These are phyloP conservation scores for Aspergillus neotritici DNA, from an alignment of 2,329 filamentous ascomycete species.

Conservation along the genomic window DNA sequence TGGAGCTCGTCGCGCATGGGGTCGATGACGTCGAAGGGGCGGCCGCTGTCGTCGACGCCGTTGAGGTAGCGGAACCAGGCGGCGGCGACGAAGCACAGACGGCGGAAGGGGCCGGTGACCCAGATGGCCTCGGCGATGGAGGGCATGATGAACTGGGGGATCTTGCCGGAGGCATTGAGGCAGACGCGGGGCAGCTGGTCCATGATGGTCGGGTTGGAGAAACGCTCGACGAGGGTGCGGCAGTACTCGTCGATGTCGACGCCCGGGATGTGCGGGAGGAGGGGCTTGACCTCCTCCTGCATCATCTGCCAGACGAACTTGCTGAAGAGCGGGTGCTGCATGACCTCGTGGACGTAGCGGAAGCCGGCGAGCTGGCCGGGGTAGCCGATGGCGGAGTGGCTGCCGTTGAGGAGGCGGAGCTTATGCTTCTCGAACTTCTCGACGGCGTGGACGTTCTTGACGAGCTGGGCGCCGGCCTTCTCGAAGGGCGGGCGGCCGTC, in stretches of 20 bases:
- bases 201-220: conserved; percentile 54
- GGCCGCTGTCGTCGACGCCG: conserved; percentile 47
- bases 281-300: conserved; percentile 51
- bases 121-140: conserved; percentile 41
- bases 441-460: conserved; percentile 47
- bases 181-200: conserved; percentile 50
- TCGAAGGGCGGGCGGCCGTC: conserved; percentile 50
- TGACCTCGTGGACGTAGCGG: conserved; percentile 52
- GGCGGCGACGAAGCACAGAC: conserved; percentile 46
- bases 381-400: conserved; percentile 50
- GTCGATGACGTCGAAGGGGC: conserved; percentile 40
- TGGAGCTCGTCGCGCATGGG: conserved; percentile 47
- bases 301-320: conserved; percentile 51
- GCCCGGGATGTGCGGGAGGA: conserved; percentile 47
- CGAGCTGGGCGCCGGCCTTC: conserved; percentile 50
- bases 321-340: conserved; percentile 45
- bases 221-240: conserved; percentile 50
- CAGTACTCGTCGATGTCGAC: conserved; percentile 51
- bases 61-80: conserved; percentile 50
- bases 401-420: conserved; percentile 51
- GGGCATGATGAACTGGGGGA: conserved; percentile 43
- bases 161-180: conserved; percentile 51
- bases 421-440: conserved; percentile 55
- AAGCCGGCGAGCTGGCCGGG: conserved; percentile 49
- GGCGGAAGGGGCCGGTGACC: conserved; percentile 41